phyloP scores from a whole-genome alignment of 768 basidiomycete species.

The Dioszegia aurantiaca region DNA sequence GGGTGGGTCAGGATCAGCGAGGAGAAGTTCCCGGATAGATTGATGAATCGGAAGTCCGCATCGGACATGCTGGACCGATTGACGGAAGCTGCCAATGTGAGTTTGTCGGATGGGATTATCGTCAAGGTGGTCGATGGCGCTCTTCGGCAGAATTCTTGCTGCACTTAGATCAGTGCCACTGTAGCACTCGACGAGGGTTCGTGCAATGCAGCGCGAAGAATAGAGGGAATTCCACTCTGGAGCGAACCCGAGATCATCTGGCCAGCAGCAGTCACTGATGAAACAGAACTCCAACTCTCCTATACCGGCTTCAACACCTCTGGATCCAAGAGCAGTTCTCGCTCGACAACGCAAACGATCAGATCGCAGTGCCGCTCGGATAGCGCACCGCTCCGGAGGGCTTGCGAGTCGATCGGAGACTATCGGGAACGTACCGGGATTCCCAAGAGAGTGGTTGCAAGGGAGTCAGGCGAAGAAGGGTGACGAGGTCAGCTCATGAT shows the following conservation, averaged over 20 bases:
- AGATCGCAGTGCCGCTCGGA: slow-evolving; percentile 1
- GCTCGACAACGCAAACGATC: slow-evolving; percentile 14
- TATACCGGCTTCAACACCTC: slow-evolving; percentile 2
- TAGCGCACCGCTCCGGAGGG: background rate
- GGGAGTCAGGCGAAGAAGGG: background rate
- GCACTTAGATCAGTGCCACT: too few species aligned
- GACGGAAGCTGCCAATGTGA: slow-evolving; percentile 77
- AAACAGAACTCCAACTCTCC: slow-evolving; percentile 8
- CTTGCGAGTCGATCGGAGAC: background rate
- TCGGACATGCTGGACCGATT: slow-evolving; percentile 78
- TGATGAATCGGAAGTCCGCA: slow-evolving; percentile 93
- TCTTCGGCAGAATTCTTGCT: too few species aligned
- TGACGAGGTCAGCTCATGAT: background rate
- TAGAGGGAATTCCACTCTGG: too few species aligned
- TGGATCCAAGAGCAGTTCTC: slow-evolving; percentile 11
- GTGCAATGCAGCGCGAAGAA: too few species aligned
- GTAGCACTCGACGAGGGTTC: too few species aligned
- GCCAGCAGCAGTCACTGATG: background rate
- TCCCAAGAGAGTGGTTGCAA: slow-evolving; percentile 10
- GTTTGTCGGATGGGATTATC: slow-evolving; percentile 55
- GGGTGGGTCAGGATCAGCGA: slow-evolving; percentile 89
- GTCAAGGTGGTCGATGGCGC: too few species aligned
- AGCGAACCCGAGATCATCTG: too few species aligned
- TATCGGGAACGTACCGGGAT: slow-evolving; percentile 7
- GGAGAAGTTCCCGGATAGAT: slow-evolving; percentile 75